Evolutionary conservation across 768 basidiomycete species (phyloP), one percentile per base, ranked within the genome.

Genomic region (Leucogyrophana mollusca): DNA sequence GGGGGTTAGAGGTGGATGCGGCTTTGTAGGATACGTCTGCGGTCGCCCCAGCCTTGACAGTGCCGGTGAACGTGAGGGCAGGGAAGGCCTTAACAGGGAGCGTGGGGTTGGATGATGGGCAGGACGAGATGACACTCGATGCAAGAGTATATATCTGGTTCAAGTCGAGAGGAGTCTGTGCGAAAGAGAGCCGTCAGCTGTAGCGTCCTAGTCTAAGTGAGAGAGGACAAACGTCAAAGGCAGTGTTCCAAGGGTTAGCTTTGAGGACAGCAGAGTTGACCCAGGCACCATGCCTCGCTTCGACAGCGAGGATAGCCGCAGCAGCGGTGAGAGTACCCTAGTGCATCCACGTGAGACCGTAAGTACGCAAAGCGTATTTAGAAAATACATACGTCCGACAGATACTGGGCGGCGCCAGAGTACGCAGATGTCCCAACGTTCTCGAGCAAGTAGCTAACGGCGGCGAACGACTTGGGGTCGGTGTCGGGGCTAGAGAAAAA

Each of bases 201-300:
- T 60, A 66, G 61, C 58, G 64, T 46, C 64, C 58, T 46, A 58
- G 45, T 57, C 62, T 50, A 61, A 47, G 42, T 17, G 18, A 35
- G 27, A 37, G n/a, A 39, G 49, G 48, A 48, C 55, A n/a, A 49
- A 76, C 81, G 60, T 85, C 82, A 57, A 82, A 80, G 6, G 82
- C 67, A 3, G 74, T 72, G 41, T 74, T 77, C 83, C 83, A 86
- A 1, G 79, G 70, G 30, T 73, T 69, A 17, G 62, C 61, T 41
- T 75, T 68, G 49, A 67, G 63, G 33, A 79, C 73, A 13, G 77
- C 71, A 2, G 74, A 72, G 50, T 72, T 68, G 27, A 87, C 62
- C 83, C 83, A 87, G 2, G 75, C 67, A n/a, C 80, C 73, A 46
- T 87, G 85, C 25, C 83, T 75, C 18, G 82, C 73, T 56, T 87